A percentile compares a stretch with the other conserved stretches of the same genome.
Conservation (phyloP, 2,329 filamentous ascomycete species). For the Chrysoporthe austroafricana region DNA sequence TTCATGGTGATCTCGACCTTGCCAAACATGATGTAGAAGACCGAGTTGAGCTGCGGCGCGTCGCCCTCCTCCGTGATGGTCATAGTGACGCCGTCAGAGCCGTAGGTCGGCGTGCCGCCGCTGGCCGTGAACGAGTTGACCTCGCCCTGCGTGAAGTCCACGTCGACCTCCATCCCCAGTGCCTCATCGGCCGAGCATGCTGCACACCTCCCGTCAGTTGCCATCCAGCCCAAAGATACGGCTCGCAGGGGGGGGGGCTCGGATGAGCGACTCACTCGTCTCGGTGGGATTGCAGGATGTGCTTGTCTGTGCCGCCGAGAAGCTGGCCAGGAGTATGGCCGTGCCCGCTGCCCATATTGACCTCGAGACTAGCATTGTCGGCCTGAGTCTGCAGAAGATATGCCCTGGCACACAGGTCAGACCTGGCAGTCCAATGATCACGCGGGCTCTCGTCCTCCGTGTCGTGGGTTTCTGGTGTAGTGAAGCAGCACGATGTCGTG, state of each 20-base stretch:
- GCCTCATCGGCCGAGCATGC: constrained; percentile 78
- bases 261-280: constrained; percentile 33
- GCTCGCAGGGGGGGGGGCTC: not conserved
- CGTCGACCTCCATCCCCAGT: constrained; percentile 77
- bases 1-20: constrained; percentile 85
- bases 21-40: constrained; percentile 99
- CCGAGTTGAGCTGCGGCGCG: constrained; percentile 80
- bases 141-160: constrained; percentile 79
- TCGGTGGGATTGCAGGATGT: constrained; percentile 38
- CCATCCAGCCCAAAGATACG: not conserved
- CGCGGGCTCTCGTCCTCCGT: not conserved
- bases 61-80: constrained; percentile 79
- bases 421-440: not conserved
- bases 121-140: constrained; percentile 78
- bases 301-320: constrained; percentile 38
- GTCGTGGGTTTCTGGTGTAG: not conserved
- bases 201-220: constrained; percentile 41
- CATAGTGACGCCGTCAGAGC: constrained; percentile 76
- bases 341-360: constrained; percentile 31
- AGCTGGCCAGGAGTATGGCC: constrained; percentile 29
- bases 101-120: constrained; percentile 73
- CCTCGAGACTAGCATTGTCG: constrained; percentile 32
- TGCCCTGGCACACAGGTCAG: not conserved
- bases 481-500: not conserved
- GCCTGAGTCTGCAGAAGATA: not conserved